phyloP scores from a whole-genome alignment of 805 yeast species.

The Wilhelminamyces savonicus region DNA sequence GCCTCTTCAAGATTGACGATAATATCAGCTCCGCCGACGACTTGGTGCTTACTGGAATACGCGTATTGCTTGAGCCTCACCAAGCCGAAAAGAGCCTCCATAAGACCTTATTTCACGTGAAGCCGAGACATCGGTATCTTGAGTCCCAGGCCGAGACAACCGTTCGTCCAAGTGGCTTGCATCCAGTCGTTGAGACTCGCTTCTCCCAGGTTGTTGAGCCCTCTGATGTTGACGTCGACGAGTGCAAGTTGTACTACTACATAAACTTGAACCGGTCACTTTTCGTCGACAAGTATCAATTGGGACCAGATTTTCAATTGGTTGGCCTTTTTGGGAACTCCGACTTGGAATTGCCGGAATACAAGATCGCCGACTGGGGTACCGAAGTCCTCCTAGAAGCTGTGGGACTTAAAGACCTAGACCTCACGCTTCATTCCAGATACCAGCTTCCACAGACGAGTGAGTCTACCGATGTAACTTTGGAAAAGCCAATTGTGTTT shows the following conservation, averaged over 20 bases:
- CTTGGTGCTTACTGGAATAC: conserved; percentile 27
- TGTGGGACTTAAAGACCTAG: conserved; percentile 15
- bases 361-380: conserved; percentile 33
- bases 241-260: conserved; percentile 30
- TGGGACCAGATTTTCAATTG: conserved; percentile 15
- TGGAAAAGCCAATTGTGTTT: conserved; percentile 24
- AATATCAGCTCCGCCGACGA: conserved; percentile 26
- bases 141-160: not conserved
- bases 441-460: conserved; percentile 27
- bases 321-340: conserved; percentile 24
- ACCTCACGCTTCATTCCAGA: conserved; percentile 31
- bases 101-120: conserved; percentile 36
- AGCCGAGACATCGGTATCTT: conserved; percentile 28
- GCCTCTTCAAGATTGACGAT: conserved; percentile 26
- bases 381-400: conserved; percentile 30
- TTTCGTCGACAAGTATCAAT: conserved; percentile 34
- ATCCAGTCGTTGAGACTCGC: conserved; percentile 23
- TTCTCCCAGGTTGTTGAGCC: conserved; percentile 5
- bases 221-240: conserved; percentile 15
- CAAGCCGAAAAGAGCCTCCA: conserved; percentile 14
- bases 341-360: conserved; percentile 37
- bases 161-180: conserved; percentile 25
- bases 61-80: conserved; percentile 20
- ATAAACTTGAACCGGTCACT: conserved; percentile 23
- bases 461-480: conserved; percentile 5